Percentiles rank a stretch among this genome's conserved stretches.
phyloP scores from a whole-genome alignment of 768 basidiomycete species.

The Xerocomellus amylosporus region DNA sequence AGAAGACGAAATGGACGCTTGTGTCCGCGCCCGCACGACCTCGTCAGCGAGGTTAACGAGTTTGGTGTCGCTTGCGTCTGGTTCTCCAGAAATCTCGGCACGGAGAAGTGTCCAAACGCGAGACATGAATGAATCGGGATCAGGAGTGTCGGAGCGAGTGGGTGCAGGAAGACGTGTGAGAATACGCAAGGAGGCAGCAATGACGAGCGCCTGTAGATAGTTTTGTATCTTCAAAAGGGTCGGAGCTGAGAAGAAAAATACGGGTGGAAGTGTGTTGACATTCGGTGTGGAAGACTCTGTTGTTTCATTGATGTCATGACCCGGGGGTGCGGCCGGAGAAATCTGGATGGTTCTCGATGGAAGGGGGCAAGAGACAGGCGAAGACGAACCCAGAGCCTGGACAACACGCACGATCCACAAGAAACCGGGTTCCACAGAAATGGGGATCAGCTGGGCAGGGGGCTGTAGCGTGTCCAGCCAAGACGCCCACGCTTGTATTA shows the following conservation, averaged over 20 bases:
- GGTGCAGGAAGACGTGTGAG: constrained; percentile 45
- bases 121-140: constrained; percentile 43
- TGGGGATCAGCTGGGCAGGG: constrained; percentile 6
- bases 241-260: constrained; percentile 59
- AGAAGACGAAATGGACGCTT: constrained; percentile 8
- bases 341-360: constrained; percentile 24
- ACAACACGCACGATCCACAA: constrained; percentile 51
- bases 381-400: constrained; percentile 43
- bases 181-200: constrained; percentile 57
- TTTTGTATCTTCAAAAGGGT: constrained; percentile 61
- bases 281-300: background rate
- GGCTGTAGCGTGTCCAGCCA: constrained; percentile 21
- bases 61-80: constrained; percentile 44
- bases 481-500: constrained; percentile 21
- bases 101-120: constrained; percentile 67
- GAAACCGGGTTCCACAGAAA: constrained; percentile 17
- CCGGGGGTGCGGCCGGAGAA: background rate
- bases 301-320: background rate
- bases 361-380: constrained; percentile 36
- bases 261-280: constrained; percentile 58
- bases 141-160: constrained; percentile 3
- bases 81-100: constrained; percentile 46
- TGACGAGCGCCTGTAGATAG: constrained; percentile 65
- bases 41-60: constrained; percentile 72
- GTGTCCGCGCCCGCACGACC: constrained; percentile 53